Evolutionary conservation across 805 yeast genomes (phyloP).

Genomic region (Saturnispora saitoi): DNA sequence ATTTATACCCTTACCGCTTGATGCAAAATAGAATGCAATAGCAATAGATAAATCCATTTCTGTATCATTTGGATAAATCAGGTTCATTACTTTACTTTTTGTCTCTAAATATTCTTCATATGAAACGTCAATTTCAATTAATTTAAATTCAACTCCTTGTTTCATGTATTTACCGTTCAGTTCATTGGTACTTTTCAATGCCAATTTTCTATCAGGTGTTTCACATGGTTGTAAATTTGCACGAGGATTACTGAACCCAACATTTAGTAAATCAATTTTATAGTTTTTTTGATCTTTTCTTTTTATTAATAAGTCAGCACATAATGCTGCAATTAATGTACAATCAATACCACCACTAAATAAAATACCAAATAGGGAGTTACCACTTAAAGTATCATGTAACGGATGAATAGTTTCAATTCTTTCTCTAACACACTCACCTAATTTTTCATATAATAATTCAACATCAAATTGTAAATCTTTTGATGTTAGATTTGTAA

Average conservation of each 20-base stretch:
- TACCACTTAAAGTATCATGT: slow-evolving; percentile 23
- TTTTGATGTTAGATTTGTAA: background rate
- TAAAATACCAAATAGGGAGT: slow-evolving; percentile 45
- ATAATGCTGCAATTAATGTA: slow-evolving; percentile 60
- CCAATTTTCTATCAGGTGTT: slow-evolving; percentile 84
- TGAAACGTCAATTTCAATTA: slow-evolving; percentile 67
- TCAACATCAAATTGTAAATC: slow-evolving; percentile 4
- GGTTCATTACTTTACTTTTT: slow-evolving; percentile 42
- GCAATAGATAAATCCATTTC: slow-evolving; percentile 97
- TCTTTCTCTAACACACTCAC: slow-evolving; percentile 38
- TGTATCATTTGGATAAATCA: slow-evolving; percentile 78
- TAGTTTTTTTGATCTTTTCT: slow-evolving; percentile 14
- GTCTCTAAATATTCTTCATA: slow-evolving; percentile 54
- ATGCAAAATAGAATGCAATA: slow-evolving; percentile 88
- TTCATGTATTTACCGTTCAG: slow-evolving; percentile 37
- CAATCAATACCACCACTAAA: slow-evolving; percentile 97
- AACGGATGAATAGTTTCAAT: slow-evolving; percentile 55
- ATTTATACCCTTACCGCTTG: slow-evolving; percentile 43
- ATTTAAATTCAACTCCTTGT: slow-evolving; percentile 30
- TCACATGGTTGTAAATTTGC: slow-evolving; percentile 47
- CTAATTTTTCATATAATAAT: slow-evolving; percentile 26
- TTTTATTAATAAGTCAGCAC: slow-evolving; percentile 26
- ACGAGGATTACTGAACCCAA: slow-evolving; percentile 87
- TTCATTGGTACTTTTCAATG: slow-evolving; percentile 50
- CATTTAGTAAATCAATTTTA: slow-evolving; percentile 75